Percentiles rank a stretch among this genome's conserved stretches.
These are phyloP conservation scores for Ceratocystiopsis minuta DNA, from an alignment of 2,329 filamentous ascomycete genomes.

Conservation along the genomic window DNA sequence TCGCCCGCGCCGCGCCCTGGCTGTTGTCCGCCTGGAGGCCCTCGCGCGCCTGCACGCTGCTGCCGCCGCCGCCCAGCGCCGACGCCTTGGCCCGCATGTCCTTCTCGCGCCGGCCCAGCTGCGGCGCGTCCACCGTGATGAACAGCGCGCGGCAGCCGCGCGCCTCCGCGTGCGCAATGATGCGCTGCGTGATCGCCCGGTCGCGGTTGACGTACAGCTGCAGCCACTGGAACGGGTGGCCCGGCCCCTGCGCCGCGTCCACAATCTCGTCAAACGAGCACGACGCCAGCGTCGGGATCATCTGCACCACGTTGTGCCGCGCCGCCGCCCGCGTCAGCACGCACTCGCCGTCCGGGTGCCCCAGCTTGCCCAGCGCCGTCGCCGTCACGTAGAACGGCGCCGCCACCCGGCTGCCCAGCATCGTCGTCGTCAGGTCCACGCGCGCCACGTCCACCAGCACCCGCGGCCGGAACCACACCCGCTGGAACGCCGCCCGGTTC, in stretches of 20 bases:
- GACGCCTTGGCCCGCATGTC: constrained; percentile 92
- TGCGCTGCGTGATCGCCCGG: constrained; percentile 71
- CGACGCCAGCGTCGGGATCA: constrained; percentile 94
- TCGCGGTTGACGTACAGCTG: constrained; percentile 97
- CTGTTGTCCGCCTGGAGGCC: constrained; percentile 63
- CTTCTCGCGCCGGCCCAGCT: constrained; percentile 87
- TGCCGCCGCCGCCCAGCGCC: constrained; percentile 48
- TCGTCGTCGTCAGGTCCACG: constrained; percentile 74
- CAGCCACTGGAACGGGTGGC: constrained; percentile 76
- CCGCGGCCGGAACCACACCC: constrained; percentile 87
- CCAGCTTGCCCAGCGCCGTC: constrained; percentile 87
- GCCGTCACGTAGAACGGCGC: constrained; percentile 95
- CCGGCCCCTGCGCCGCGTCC: constrained; percentile 52
- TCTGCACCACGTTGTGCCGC: constrained; percentile 84
- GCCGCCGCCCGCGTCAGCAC: constrained; percentile 68
- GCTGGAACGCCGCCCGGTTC: constrained; percentile 91
- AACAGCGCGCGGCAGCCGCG: constrained; percentile 91
- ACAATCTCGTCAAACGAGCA: constrained; percentile 96
- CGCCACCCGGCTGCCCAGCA: constrained; percentile 72
- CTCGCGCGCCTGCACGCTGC: constrained; percentile 63
- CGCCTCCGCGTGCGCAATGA: constrained; percentile 78
- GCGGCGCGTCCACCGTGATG: constrained; percentile 94
- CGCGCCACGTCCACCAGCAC: constrained; percentile 79
- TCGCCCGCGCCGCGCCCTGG: constrained; percentile 86
- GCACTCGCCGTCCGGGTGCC: constrained; percentile 85